Percentiles rank a stretch among this genome's conserved stretches.
These are phyloP conservation scores for Cicer arietinum DNA, from an alignment of 306 rosid species.

Conservation along the genomic window DNA sequence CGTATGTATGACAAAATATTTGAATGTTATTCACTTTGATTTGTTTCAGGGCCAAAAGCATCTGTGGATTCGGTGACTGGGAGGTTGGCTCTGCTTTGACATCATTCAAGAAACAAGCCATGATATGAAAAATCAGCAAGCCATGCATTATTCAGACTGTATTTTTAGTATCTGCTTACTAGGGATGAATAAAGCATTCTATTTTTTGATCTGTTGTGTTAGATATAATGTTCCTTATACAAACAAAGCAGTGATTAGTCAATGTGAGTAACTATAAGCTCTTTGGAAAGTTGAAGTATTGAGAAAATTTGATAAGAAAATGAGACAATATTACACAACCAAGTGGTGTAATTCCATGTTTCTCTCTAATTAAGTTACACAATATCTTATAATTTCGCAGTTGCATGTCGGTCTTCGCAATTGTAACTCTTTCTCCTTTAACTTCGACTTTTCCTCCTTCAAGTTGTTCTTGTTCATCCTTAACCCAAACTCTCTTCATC, in stretches of 20 bases:
- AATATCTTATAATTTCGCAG: not conserved
- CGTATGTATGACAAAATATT: slow-evolving; percentile 15
- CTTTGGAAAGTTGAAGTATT: not conserved
- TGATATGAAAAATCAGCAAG: slow-evolving; percentile 22
- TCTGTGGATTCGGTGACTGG: slow-evolving; percentile 75
- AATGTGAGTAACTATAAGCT: not conserved
- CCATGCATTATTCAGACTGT: slow-evolving; percentile 14
- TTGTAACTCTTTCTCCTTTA: not conserved
- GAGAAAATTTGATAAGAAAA: not conserved
- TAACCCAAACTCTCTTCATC: not conserved
- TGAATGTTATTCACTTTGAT: slow-evolving; percentile 1
- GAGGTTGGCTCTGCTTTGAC: slow-evolving; percentile 69
- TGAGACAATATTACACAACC: not conserved
- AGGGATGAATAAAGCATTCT: not conserved
- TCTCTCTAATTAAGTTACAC: not conserved
- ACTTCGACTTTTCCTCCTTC: not conserved
- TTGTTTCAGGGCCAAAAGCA: slow-evolving; percentile 72
- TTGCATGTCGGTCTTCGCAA: not conserved
- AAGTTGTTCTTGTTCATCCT: slow-evolving; percentile 9
- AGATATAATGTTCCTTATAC: slow-evolving; percentile 3
- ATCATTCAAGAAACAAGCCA: slow-evolving; percentile 26
- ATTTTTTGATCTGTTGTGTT: not conserved
- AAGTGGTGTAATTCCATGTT: not conserved
- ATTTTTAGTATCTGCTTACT: not conserved
- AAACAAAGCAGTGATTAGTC: not conserved